Conservation (phyloP, 495 filamentous ascomycete species). For the Hypoxylon perforatum region DNA sequence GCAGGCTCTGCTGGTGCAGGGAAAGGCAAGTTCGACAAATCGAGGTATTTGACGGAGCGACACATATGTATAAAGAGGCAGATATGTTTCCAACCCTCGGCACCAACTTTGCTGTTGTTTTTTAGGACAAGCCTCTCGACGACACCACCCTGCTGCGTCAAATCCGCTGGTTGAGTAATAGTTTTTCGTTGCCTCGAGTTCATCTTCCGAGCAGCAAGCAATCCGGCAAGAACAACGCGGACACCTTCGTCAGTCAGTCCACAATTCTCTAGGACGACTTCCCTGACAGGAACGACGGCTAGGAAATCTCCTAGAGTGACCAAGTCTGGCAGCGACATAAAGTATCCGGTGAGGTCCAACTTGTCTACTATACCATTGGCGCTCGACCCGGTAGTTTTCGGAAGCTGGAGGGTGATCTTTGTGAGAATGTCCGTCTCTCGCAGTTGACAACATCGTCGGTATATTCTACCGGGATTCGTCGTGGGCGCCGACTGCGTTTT, state of each 20-base stretch:
- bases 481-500: slow-evolving; percentile 78
- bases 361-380: slow-evolving; percentile 77
- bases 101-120: slow-evolving; percentile 82
- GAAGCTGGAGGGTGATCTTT: slow-evolving; percentile 86
- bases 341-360: slow-evolving; percentile 85
- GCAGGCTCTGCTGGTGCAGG: slow-evolving; percentile 59
- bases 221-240: slow-evolving; percentile 83
- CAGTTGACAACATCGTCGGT: slow-evolving; percentile 92
- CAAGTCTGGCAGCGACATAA: slow-evolving; percentile 83
- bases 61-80: slow-evolving; percentile 91
- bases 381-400: slow-evolving; percentile 69
- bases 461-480: slow-evolving; percentile 91
- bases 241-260: slow-evolving; percentile 86
- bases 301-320: slow-evolving; percentile 92
- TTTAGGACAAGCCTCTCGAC: slow-evolving; percentile 92
- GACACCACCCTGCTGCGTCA: slow-evolving; percentile 67
- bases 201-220: slow-evolving; percentile 81
- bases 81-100: slow-evolving; percentile 92
- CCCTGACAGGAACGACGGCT: slow-evolving; percentile 89
- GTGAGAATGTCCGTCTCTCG: slow-evolving; percentile 90
- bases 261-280: slow-evolving; percentile 86
- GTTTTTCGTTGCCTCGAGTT: slow-evolving; percentile 54
- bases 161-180: slow-evolving; percentile 41
- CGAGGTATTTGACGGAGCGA: slow-evolving; percentile 83
- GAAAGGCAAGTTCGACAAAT: slow-evolving; percentile 87